A percentile compares a stretch with the other conserved stretches of the same genome.
Conservation (phyloP, 78 protist genomes). For the Guillardia theta region DNA sequence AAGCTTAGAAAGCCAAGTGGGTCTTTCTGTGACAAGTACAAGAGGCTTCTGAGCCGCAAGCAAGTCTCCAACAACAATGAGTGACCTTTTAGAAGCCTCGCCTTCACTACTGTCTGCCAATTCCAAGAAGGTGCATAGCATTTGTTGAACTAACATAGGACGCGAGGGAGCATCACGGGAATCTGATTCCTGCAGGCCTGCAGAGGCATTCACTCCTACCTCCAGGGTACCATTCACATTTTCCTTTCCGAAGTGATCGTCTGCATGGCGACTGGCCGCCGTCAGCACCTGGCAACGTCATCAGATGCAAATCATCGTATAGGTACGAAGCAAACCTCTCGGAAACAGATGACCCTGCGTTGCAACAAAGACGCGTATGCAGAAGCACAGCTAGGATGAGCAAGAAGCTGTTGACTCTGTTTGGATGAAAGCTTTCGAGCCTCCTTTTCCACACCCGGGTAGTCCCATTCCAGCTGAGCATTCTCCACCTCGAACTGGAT, state of each 20-base stretch:
- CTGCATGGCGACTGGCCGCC: neutral
- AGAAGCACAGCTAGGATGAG: neutral
- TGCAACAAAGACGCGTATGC: neutral
- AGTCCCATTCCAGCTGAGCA: neutral
- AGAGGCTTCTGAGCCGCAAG: neutral
- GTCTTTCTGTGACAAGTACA: neutral
- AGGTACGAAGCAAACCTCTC: neutral
- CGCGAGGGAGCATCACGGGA: neutral
- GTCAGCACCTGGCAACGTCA: neutral
- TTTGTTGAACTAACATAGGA: neutral
- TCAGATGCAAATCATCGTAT: neutral
- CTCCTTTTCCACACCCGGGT: neutral
- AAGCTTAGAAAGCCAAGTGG: neutral
- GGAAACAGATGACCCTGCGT: neutral
- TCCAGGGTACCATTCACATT: neutral
- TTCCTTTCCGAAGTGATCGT: neutral
- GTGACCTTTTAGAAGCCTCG: neutral
- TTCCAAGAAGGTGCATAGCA: neutral
- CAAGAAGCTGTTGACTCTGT: neutral
- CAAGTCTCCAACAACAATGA: neutral
- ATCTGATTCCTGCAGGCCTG: neutral
- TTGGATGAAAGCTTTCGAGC: neutral
- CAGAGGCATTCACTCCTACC: neutral
- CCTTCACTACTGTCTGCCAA: neutral
- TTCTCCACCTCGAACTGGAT: neutral